Conservation (phyloP, 106 monocot species). For the Dendrobium catenatum region DNA sequence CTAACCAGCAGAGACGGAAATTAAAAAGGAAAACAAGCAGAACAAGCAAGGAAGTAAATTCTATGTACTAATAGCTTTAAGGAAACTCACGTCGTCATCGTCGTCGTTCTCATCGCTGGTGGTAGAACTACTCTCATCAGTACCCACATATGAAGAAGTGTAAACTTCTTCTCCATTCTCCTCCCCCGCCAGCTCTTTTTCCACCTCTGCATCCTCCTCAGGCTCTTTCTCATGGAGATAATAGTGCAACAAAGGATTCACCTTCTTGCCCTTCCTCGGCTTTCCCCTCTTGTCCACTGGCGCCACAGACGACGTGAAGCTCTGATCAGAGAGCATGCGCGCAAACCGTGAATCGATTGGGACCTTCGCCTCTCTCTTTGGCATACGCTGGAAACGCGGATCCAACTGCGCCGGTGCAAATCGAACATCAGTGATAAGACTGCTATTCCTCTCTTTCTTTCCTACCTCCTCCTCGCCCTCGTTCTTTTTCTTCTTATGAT, state of each 20-base stretch:
- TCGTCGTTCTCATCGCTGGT: conserved; percentile 9
- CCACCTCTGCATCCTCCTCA: conserved; percentile 4
- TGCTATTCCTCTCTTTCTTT: neutral
- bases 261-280: conserved; percentile 33
- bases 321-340: conserved; percentile 45
- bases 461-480: neutral
- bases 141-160: neutral
- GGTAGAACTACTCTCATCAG: conserved; percentile 3
- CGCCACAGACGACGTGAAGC: conserved; percentile 43
- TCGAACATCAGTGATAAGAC: conserved; percentile 46
- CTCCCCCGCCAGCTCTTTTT: conserved; percentile 7
- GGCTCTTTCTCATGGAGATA: conserved; percentile 47
- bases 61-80: neutral
- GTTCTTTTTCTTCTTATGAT: neutral
- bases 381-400: conserved; percentile 71
- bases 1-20: neutral
- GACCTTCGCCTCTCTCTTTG: conserved; percentile 55
- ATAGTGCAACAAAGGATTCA: conserved; percentile 41
- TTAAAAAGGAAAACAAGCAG: neutral
- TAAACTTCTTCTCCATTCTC: conserved; percentile 4
- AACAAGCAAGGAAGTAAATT: neutral
- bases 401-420: conserved; percentile 64
- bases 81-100: conserved; percentile 6
- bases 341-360: conserved; percentile 60
- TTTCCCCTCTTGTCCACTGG: conserved; percentile 76